Conservation (phyloP, 495 filamentous ascomycete genomes). For the Aspergillus saccharolyticus region DNA sequence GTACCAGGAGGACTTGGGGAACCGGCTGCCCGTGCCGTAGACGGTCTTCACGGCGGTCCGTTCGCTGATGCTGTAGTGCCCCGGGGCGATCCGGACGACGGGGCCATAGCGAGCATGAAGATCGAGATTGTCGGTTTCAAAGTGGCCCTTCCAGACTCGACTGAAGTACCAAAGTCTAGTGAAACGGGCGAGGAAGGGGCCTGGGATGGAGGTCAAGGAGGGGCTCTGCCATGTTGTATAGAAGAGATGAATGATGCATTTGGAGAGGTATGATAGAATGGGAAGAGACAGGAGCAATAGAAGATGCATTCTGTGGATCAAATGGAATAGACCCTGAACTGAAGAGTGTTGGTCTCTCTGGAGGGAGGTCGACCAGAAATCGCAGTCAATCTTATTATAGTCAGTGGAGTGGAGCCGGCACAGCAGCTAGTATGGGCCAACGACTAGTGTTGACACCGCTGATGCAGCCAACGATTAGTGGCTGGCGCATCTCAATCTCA, state of each 20-base stretch:
- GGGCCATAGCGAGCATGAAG: conserved; percentile 40
- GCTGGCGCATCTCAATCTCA: no score
- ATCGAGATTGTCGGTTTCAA: conserved; percentile 40
- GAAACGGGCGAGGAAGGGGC: conserved; percentile 50
- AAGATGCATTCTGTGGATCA: no score
- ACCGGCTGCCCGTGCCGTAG: conserved; percentile 38
- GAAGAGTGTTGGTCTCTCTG: background rate
- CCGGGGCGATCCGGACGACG: conserved; percentile 45
- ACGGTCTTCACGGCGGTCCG: conserved; percentile 38
- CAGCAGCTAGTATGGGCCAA: no score
- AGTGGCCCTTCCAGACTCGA: conserved; percentile 35
- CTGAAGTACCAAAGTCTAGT: conserved; percentile 53
- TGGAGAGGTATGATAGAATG: conserved; percentile 7
- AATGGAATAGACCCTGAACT: no score
- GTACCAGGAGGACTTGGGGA: conserved; percentile 38
- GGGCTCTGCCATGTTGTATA: conserved; percentile 19
- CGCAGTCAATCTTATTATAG: no score
- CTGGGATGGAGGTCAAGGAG: conserved; percentile 43
- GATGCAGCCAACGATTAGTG: no score
- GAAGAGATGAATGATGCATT: conserved; percentile 13
- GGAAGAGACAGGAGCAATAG: conserved; percentile 8
- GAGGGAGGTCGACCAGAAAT: no score
- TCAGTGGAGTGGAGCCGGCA: no score
- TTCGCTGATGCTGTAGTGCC: conserved; percentile 47
- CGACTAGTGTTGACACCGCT: no score